Conservation (phyloP, 768 basidiomycete species). For the Albatrellus ellisii region DNA sequence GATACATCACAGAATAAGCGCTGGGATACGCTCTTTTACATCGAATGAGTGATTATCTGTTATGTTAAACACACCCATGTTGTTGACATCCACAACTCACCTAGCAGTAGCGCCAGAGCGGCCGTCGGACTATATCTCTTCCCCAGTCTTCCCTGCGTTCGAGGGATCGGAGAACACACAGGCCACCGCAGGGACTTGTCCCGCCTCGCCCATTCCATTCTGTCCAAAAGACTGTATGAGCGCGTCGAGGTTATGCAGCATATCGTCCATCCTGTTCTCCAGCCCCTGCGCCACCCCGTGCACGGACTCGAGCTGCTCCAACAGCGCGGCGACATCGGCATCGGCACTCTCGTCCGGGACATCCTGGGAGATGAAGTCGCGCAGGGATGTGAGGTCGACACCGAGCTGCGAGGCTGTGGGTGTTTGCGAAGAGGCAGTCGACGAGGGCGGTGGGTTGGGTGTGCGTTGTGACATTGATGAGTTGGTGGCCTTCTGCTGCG, state of each 20-base stretch:
- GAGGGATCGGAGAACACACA: too few relatives aligned
- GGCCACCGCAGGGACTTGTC: background rate
- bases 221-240: conserved; percentile 31
- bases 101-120: too few relatives aligned
- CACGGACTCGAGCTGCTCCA: conserved; percentile 42
- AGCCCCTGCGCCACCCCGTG: conserved; percentile 46
- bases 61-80: too few relatives aligned
- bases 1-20: too few relatives aligned
- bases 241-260: conserved; percentile 44
- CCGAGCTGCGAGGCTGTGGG: conserved; percentile 15
- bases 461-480: background rate
- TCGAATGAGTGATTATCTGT: too few relatives aligned
- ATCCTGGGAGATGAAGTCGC: conserved; percentile 21
- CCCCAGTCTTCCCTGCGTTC: too few relatives aligned
- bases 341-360: conserved; percentile 23
- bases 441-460: background rate
- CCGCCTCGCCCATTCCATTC: conserved; percentile 5
- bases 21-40: too few relatives aligned
- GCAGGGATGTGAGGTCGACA: conserved; percentile 24
- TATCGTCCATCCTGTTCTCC: conserved; percentile 46
- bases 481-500: background rate
- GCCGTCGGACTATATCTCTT: too few relatives aligned
- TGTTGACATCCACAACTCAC: too few relatives aligned
- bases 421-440: background rate
- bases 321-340: conserved; percentile 34